phyloP scores from a whole-genome alignment of 495 filamentous ascomycete genomes.

The Hypoxylon trugodes region DNA sequence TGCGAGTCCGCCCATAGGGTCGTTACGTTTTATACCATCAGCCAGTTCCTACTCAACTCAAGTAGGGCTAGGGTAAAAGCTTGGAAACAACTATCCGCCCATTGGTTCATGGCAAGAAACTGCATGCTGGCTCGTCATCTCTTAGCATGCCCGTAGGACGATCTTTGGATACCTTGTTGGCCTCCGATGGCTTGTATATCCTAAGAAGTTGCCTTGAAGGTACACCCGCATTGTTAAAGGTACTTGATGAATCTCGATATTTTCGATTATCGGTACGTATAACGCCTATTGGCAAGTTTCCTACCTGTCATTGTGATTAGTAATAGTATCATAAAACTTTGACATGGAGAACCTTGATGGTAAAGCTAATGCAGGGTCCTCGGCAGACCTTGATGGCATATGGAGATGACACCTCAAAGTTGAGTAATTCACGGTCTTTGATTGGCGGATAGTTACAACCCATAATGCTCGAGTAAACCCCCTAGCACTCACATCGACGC shows the following conservation, averaged over 20 bases:
- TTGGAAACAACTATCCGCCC: not conserved
- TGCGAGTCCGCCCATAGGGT: not conserved
- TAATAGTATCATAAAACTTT: not conserved
- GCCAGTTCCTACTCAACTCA: not conserved
- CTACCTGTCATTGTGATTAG: not conserved
- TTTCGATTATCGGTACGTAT: not conserved
- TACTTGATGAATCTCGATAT: not conserved
- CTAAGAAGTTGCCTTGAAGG: not conserved
- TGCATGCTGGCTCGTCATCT: not conserved
- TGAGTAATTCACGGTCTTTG: conserved; percentile 9
- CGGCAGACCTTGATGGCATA: conserved; percentile 21
- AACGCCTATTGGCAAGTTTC: not conserved
- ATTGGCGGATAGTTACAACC: not conserved
- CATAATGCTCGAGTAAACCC: not conserved
- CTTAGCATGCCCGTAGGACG: not conserved
- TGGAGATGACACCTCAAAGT: not conserved
- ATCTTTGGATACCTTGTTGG: conserved; percentile 10
- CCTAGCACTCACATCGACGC: not conserved
- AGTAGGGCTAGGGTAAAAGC: not conserved
- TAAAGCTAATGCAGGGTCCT: conserved; percentile 8
- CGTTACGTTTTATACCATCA: conserved; percentile 6
- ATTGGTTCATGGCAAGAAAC: not conserved
- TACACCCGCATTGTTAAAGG: not conserved
- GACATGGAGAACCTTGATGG: conserved; percentile 19
- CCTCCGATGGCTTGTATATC: not conserved